phyloP scores from a whole-genome alignment of 2,329 filamentous ascomycete genomes.

The Cladosporium sphaerospermum region DNA sequence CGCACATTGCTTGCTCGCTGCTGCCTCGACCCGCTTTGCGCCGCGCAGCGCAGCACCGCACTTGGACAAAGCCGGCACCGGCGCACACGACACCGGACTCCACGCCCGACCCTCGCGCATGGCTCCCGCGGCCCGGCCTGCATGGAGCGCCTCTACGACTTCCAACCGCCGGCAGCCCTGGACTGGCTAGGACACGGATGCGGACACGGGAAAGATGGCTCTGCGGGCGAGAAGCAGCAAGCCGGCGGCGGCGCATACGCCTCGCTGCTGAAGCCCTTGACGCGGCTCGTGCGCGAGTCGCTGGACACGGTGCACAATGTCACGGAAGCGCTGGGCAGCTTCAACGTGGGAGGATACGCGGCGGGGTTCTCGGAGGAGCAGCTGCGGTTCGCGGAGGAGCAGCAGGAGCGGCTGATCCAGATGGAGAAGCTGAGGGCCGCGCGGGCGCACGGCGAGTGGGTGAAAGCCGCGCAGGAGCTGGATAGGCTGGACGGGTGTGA shows the following conservation, averaged over 20 bases:
- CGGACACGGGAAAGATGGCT: conserved; percentile 5
- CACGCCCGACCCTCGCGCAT: neutral
- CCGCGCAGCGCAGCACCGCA: too few relatives aligned
- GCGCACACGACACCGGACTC: too few relatives aligned
- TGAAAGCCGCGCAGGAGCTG: conserved; percentile 66
- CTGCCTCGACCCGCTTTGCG: too few relatives aligned
- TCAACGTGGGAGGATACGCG: conserved; percentile 4
- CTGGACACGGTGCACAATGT: conserved; percentile 14
- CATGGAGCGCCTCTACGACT: conserved; percentile 14
- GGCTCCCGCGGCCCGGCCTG: conserved; percentile 5
- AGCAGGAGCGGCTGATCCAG: conserved; percentile 8
- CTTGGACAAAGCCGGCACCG: too few relatives aligned
- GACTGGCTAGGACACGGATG: neutral
- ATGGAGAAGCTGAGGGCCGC: conserved; percentile 7
- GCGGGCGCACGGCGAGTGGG: conserved; percentile 55
- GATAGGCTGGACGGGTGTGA: conserved; percentile 76
- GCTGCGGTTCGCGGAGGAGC: conserved; percentile 8
- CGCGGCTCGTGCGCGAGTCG: conserved; percentile 13
- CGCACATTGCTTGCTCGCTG: too few relatives aligned
- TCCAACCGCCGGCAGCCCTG: conserved; percentile 10
- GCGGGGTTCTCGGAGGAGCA: conserved; percentile 10
- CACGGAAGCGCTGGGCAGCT: neutral
- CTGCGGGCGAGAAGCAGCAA: conserved; percentile 12
- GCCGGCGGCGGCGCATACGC: conserved; percentile 14
- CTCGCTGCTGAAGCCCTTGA: conserved; percentile 14